A percentile compares a stretch with the other conserved stretches of the same genome.
These are phyloP conservation scores for Agaricus subrufescens DNA, from an alignment of 768 basidiomycete genomes.

Conservation along the genomic window DNA sequence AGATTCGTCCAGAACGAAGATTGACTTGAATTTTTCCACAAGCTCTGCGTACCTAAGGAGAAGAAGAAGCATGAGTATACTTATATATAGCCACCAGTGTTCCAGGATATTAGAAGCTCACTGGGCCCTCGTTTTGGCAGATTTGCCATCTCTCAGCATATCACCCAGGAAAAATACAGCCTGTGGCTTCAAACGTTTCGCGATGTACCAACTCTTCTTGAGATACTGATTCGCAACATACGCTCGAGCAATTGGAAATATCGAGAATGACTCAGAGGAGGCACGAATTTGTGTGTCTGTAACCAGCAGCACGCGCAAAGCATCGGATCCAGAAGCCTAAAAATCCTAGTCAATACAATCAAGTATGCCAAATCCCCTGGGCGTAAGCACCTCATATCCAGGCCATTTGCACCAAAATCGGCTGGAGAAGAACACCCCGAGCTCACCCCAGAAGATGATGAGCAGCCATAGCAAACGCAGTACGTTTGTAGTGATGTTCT, in stretches of 20 bases:
- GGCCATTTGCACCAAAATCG: slow-evolving; percentile 62
- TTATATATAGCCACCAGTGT: not conserved
- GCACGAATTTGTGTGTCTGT: slow-evolving; percentile 64
- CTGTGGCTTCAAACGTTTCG: slow-evolving; percentile 51
- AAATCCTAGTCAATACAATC: slow-evolving; percentile 8
- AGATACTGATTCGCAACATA: slow-evolving; percentile 54
- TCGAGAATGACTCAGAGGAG: slow-evolving; percentile 32
- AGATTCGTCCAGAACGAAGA: slow-evolving; percentile 43
- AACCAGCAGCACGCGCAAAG: slow-evolving; percentile 59
- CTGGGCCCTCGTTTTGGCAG: slow-evolving; percentile 41
- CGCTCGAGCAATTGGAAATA: slow-evolving; percentile 36
- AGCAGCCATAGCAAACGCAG: slow-evolving; percentile 51
- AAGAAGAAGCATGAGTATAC: not conserved
- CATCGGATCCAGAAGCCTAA: slow-evolving; percentile 19
- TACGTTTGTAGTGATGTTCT: slow-evolving; percentile 31
- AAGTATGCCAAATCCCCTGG: not conserved
- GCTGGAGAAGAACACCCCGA: slow-evolving; percentile 54
- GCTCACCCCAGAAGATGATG: slow-evolving; percentile 61
- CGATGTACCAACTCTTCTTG: slow-evolving; percentile 67
- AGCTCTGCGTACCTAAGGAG: slow-evolving; percentile 56
- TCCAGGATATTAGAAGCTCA: slow-evolving; percentile 17
- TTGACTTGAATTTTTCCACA: slow-evolving; percentile 53
- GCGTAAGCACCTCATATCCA: slow-evolving; percentile 17
- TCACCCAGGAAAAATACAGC: slow-evolving; percentile 76
- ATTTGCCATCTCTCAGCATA: slow-evolving; percentile 63